phyloP scores from a whole-genome alignment of 1,139 yeast genomes.

The Suhomyces bolitotheri region DNA sequence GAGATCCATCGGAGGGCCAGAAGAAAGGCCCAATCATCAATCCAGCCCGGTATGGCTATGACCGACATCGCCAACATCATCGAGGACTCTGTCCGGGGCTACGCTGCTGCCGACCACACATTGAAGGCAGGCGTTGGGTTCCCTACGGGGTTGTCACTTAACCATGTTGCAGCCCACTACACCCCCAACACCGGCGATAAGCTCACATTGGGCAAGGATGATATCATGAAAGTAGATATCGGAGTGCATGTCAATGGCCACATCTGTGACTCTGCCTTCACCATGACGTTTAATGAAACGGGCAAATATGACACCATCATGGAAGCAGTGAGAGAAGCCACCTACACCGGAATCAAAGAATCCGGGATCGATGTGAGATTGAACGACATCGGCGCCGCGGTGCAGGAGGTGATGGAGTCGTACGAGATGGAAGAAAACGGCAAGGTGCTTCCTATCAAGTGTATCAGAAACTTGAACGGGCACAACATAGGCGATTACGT shows the following conservation, averaged over 20 bases:
- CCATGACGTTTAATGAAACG: constrained; percentile 75
- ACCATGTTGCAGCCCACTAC: constrained; percentile 96
- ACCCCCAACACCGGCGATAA: constrained; percentile 97
- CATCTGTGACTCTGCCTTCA: constrained; percentile 93
- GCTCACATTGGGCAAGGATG: constrained; percentile 74
- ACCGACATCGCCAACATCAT: constrained; percentile 86
- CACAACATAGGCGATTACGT: constrained; percentile 82
- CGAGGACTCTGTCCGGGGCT: constrained; percentile 79
- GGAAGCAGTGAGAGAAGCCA: constrained; percentile 87
- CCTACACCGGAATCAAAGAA: constrained; percentile 87
- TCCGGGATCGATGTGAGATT: constrained; percentile 96
- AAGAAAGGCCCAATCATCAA: constrained; percentile 67
- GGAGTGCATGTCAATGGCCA: constrained; percentile 98
- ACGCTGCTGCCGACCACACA: constrained; percentile 66
- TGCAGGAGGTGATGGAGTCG: constrained; percentile 97
- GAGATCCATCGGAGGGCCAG: constrained; percentile 94
- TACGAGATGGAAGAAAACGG: constrained; percentile 92
- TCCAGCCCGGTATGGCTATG: constrained; percentile 92
- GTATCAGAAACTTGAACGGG: constrained; percentile 90
- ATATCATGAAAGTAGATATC: constrained; percentile 94
- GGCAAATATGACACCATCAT: constrained; percentile 74
- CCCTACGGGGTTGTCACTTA: constrained; percentile 93
- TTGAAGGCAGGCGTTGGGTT: constrained; percentile 87
- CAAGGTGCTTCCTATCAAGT: constrained; percentile 77
- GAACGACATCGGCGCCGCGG: constrained; percentile 93